phyloP scores from a whole-genome alignment of 805 yeast genomes.

The Candida glaebosa region DNA sequence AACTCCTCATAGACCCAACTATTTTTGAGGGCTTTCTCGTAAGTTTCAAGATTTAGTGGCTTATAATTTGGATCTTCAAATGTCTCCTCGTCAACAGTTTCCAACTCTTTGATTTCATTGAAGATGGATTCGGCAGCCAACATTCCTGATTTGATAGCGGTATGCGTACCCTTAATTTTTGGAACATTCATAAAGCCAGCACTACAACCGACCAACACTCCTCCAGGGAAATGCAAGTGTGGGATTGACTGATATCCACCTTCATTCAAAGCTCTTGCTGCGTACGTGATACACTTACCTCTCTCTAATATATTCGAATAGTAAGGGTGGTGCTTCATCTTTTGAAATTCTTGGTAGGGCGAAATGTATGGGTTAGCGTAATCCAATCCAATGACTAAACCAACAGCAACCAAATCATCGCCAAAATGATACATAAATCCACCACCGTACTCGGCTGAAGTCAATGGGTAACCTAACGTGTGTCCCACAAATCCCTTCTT shows the following conservation, averaged over 20 bases:
- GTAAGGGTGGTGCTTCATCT: conserved; percentile 87
- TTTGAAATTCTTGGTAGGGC: conserved; percentile 94
- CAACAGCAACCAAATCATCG: conserved; percentile 85
- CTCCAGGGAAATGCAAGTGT: conserved; percentile 89
- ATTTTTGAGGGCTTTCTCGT: conserved; percentile 59
- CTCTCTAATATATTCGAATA: conserved; percentile 72
- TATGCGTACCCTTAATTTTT: conserved; percentile 95
- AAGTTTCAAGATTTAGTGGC: conserved; percentile 49
- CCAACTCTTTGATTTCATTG: conserved; percentile 39
- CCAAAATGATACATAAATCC: conserved; percentile 98
- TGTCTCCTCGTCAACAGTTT: conserved; percentile 41
- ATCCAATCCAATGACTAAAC: conserved; percentile 92
- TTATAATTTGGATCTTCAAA: conserved; percentile 25
- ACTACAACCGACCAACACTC: conserved; percentile 88
- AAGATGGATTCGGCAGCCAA: conserved; percentile 87
- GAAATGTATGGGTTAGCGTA: conserved; percentile 92
- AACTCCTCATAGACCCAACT: conserved; percentile 90
- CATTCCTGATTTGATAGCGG: conserved; percentile 95
- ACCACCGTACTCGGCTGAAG: conserved; percentile 81
- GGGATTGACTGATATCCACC: conserved; percentile 97
- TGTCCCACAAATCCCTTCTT: conserved; percentile 80
- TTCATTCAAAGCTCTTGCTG: conserved; percentile 94
- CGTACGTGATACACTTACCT: conserved; percentile 91
- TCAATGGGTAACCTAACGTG: conserved; percentile 84
- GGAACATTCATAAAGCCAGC: conserved; percentile 98